Base-by-base conservation (phyloP, 805 yeast species). In the Schizosaccharomyces osmophilus region DNA sequence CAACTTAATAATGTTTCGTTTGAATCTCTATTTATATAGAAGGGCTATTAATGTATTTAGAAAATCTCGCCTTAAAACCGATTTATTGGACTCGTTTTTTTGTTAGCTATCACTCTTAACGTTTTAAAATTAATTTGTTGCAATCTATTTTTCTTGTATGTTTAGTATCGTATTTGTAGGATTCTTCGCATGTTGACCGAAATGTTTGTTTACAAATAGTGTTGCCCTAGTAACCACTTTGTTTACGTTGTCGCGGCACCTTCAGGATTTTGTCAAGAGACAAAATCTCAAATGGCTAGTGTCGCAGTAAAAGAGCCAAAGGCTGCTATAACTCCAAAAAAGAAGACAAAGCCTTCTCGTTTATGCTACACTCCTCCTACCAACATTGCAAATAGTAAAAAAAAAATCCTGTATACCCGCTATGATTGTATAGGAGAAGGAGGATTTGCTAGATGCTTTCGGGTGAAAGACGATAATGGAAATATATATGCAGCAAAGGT, bases 361-460 rank as follows among this genome's bases (percentile, higher is more conserved):
- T n/a, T 57, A 4, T 57, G 60, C 19, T 36, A n/a, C 36, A 57
- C 60, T 36, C 60, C 60, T n/a, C 60, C 60, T 15, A 31, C 26
- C n/a, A 57, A 57, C 45, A n/a, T 57, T 19, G 22, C 19, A 19
- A 41, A 57, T 31, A 36, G 22, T 19, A 36, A 41, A 36, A 36
- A 57, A 22, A 36, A 29, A 19, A 60, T 55, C n/a, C 24, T 26
- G 24, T 57, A 39, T 26, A 55, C 42, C 51, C 55, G 55, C 22
- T 41, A 48, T 55, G 61, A 61, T 59, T 61, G 61, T 48, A 48
- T 59, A 19, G 60, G 60, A 32, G 60, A 57, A 5, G 99, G 99
- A 64, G 99, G 99, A 0, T 93, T 93, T 76, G 99, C 98, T 19
- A 81, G 97, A 69, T 93, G 99, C 70, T 93, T 93, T 74, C 97